Evolutionary conservation across 2,329 filamentous ascomycete genomes (phyloP), one percentile per base, ranked within the genome.

Genomic region (Biscogniauxia marginata): DNA sequence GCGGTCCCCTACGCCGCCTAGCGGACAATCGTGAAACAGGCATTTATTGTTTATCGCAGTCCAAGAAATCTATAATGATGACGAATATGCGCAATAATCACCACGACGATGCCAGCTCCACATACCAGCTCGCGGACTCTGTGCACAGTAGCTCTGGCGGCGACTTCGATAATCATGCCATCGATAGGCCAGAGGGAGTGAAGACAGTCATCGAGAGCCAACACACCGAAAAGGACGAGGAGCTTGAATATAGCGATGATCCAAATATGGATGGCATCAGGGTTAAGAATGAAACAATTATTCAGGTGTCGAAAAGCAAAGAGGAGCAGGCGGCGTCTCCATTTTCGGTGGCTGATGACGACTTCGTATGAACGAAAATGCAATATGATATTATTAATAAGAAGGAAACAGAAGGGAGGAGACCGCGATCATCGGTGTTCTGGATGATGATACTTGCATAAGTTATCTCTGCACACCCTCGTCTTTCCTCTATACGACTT

Each of bases 231-330:
- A 34, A 24, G n/a, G 20, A 18, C 6, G n/a, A 11, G 5, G 46
- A 13, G 19, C 3, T 19, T 16, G 19, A 23, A 4, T 20, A 3
- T 16, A 39, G 13, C 25, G 39, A 25, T 13, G 8, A 22, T 13
- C 16, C 7, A 43, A 43, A n/a, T 13, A 11, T n/a, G 3, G 24
- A 23, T 19, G 46, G 52, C 3, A 54, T 54, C 18, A 45, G 49
- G 25, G 47, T 54, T 13, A 54, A 22, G 46, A 54, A 50, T 19
- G 52, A 54, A 22, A 53, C 50, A 22, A 22, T 46, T n/a, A 43
- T 52, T 16, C 21, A 52, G 22, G 21, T 52, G 6, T 46, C 50
- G 2, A 3, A 46, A 20, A 46, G 16, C 44, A 46, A 46, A 46
- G 18, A 20, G 44, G 20, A 16, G 9, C 7, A 46, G 20, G 18